Evolutionary conservation across 176 grass and related monocot genomes (phyloP).

Genomic region (Cymbopogon citratus): DNA sequence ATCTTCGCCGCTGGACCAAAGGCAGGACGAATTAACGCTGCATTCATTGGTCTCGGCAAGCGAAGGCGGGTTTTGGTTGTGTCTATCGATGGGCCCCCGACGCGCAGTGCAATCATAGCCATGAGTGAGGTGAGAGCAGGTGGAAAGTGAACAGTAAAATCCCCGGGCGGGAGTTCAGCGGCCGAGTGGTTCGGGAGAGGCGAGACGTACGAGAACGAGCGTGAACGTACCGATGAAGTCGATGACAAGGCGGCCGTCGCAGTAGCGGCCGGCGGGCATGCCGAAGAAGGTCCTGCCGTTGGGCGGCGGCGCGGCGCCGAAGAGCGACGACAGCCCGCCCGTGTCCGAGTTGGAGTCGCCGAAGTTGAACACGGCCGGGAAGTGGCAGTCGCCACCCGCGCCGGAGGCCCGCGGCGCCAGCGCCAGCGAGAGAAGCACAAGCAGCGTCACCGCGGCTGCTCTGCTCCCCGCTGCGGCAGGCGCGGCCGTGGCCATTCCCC

Average conservation of each 20-base stretch:
- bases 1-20: neutral
- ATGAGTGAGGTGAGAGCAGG: neutral
- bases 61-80: neutral
- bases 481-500: conserved; percentile 3
- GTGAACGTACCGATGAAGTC: conserved; percentile 77
- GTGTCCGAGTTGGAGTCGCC: conserved; percentile 99
- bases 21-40: conserved; percentile 1
- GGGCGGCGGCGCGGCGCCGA: conserved; percentile 80
- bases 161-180: neutral
- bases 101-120: conserved; percentile 13
- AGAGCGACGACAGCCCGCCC: conserved; percentile 76
- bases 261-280: conserved; percentile 67
- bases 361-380: conserved; percentile 95
- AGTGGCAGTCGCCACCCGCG: conserved; percentile 43
- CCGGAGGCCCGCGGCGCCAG: neutral
- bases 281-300: conserved; percentile 96
- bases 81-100: neutral
- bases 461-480: neutral
- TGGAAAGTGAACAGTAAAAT: neutral
- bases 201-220: too few species aligned
- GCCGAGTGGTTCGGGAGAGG: neutral
- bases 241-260: conserved; percentile 83
- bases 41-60: conserved; percentile 30
- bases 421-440: neutral
- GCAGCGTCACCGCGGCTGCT: neutral